These are phyloP conservation scores for Dissophora ornata DNA, from an alignment of 192 early-diverging fungal species.

Conservation along the genomic window DNA sequence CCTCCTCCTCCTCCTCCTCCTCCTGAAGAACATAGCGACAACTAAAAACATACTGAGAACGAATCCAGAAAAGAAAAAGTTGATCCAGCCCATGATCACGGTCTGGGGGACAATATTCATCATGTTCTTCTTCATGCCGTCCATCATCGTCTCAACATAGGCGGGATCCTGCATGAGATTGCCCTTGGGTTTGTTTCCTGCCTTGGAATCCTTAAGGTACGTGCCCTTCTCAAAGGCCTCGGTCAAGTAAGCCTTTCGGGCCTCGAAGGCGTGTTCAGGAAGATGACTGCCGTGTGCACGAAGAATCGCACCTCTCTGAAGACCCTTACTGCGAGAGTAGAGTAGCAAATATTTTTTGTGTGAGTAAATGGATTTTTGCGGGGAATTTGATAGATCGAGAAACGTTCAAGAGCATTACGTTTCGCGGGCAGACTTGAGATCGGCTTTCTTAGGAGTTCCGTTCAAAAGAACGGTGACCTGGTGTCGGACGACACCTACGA, in stretches of 20 bases:
- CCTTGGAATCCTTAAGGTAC: slow-evolving; percentile 88
- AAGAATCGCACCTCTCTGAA: slow-evolving; percentile 78
- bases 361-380: no score
- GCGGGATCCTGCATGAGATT: slow-evolving; percentile 94
- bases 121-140: slow-evolving; percentile 98
- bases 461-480: slow-evolving; percentile 91
- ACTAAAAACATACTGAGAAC: slow-evolving; percentile 79
- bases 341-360: no score
- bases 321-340: slow-evolving; percentile 74
- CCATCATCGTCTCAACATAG: slow-evolving; percentile 97
- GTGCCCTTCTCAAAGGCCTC: slow-evolving; percentile 83
- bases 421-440: slow-evolving; percentile 85
- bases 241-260: slow-evolving; percentile 77
- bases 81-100: slow-evolving; percentile 98
- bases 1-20: no score
- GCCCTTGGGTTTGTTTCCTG: slow-evolving; percentile 64
- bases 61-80: slow-evolving; percentile 98
- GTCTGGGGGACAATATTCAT: slow-evolving; percentile 98
- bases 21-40: no score
- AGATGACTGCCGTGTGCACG: slow-evolving; percentile 76
- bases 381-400: background rate
- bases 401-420: slow-evolving; percentile 59
- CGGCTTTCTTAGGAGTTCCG: slow-evolving; percentile 81
- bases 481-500: slow-evolving; percentile 95
- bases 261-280: slow-evolving; percentile 75